Evolutionary conservation across 2,329 filamentous ascomycete genomes (phyloP), one percentile per base, ranked within the genome.

Genomic region (Penicillium sp.): DNA sequence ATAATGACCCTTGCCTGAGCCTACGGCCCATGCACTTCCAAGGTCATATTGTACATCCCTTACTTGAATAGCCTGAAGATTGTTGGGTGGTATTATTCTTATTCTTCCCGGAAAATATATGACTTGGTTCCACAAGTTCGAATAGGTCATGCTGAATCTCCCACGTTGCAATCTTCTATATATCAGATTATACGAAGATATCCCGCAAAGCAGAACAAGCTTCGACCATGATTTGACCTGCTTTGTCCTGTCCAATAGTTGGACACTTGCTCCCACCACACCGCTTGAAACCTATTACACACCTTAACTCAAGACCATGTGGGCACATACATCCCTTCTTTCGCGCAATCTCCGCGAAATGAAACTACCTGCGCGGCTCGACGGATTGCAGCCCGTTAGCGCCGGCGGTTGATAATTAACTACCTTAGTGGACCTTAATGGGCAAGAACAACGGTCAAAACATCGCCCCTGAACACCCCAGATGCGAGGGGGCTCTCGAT

Each of bases 401-500:
- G 57, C 50, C 51, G 46, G 54, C 55, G 37, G 18, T 21, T 57
- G 42, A 53, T 55, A 37, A 42, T 18, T 40, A 3, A 42, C 27
- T 31, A 31, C 12, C 35, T 18, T 44, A 47, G 54, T 42, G 40
- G 35, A 31, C 12, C 35, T 18, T 44, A 47, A 55, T 42, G 40
- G 35, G 56, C 37, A 23, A 57, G 46, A 54, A 38, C 38, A 37
- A 23, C 35, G 23, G 42, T 54, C 25, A 25, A 58, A 60, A 50
- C 32, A 52, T 56, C 37, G 15, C 49, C 54, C 48, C 52, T 59
- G 57, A 56, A 52, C 31, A 53, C 52, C 52, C 25, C 34, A 18
- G 37, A 62, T 58, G 61, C 55, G 56, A 65, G 61, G 46, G 60
- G 55, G 52, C 37, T 50, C 25, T 31, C 13, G 27, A 56, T 27